Evolutionary conservation across 2,329 filamentous ascomycete genomes (phyloP).

Genomic region (Cladosporium sp.): DNA sequence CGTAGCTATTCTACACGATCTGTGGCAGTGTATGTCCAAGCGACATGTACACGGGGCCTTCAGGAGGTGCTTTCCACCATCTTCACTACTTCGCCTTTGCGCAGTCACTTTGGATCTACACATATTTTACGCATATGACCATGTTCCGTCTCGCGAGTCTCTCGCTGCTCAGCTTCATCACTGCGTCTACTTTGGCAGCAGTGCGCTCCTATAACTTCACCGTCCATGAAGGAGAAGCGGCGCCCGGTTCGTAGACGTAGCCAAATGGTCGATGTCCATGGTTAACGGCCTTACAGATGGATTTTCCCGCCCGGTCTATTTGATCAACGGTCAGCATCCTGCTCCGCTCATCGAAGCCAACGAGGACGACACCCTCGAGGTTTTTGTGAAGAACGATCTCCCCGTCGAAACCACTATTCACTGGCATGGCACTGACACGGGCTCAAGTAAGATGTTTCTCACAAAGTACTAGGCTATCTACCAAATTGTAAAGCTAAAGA

Average conservation of each 20-base stretch:
- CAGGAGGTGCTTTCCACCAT: too few relatives aligned
- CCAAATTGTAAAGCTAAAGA: not conserved
- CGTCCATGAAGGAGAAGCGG: conserved; percentile 1
- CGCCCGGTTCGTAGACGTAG: not conserved
- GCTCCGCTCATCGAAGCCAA: conserved; percentile 33
- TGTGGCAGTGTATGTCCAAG: too few relatives aligned
- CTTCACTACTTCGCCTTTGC: too few relatives aligned
- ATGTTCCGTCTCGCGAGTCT: not conserved
- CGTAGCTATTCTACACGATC: too few relatives aligned
- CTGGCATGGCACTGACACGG: conserved; percentile 44
- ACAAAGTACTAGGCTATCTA: too few relatives aligned
- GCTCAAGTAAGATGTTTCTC: too few relatives aligned
- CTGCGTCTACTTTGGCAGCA: not conserved
- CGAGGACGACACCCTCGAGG: conserved; percentile 32
- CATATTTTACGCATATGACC: too few relatives aligned
- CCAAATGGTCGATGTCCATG: not conserved
- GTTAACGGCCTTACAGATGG: not conserved
- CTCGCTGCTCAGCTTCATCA: not conserved
- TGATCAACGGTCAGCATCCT: conserved; percentile 31
- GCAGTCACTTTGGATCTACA: too few relatives aligned
- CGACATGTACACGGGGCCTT: too few relatives aligned
- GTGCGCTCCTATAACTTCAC: conserved; percentile 7
- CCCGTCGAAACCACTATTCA: conserved; percentile 47
- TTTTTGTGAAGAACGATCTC: conserved; percentile 34
- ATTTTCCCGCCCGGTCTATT: conserved; percentile 18